phyloP scores from a whole-genome alignment of 805 yeast genomes.

The Sugiyamaella qingdaonensis region DNA sequence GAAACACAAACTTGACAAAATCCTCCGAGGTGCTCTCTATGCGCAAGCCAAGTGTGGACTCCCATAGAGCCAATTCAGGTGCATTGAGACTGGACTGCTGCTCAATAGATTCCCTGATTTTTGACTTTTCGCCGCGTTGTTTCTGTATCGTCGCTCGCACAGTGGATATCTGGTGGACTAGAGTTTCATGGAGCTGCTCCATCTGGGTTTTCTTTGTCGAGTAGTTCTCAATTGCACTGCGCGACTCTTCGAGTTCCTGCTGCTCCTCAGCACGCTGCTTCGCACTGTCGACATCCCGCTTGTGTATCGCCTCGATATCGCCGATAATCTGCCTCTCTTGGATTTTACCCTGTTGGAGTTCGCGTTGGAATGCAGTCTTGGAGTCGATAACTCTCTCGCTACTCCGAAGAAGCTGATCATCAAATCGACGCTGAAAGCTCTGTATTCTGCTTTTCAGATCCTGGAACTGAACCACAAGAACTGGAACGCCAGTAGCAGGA shows the following conservation, averaged over 20 bases:
- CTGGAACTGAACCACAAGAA: slow-evolving; percentile 31
- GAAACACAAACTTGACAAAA: slow-evolving; percentile 46
- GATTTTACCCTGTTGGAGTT: slow-evolving; percentile 18
- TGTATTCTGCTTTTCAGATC: slow-evolving; percentile 37
- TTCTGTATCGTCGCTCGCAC: slow-evolving; percentile 32
- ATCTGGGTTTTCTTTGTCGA: slow-evolving; percentile 26
- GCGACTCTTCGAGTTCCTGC: slow-evolving; percentile 26
- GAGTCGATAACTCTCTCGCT: slow-evolving; percentile 28
- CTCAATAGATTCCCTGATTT: slow-evolving; percentile 33
- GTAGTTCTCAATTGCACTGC: slow-evolving; percentile 24
- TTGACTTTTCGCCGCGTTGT: slow-evolving; percentile 33
- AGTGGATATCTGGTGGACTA: slow-evolving; percentile 30
- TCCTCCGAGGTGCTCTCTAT: slow-evolving; percentile 49
- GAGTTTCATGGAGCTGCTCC: slow-evolving; percentile 18
- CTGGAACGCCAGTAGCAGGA: slow-evolving; percentile 18
- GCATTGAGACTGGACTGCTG: slow-evolving; percentile 45
- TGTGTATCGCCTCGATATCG: slow-evolving; percentile 29
- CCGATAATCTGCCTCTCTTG: slow-evolving; percentile 29
- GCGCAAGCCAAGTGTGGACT: slow-evolving; percentile 50
- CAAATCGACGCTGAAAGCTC: slow-evolving; percentile 38
- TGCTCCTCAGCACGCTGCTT: slow-evolving; percentile 22
- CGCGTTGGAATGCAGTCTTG: slow-evolving; percentile 20
- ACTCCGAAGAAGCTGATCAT: slow-evolving; percentile 32
- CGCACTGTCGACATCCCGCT: slow-evolving; percentile 19
- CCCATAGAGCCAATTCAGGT: slow-evolving; percentile 51